These are phyloP conservation scores for Suhomyces taliae DNA, from an alignment of 1,139 yeast species.

Conservation along the genomic window DNA sequence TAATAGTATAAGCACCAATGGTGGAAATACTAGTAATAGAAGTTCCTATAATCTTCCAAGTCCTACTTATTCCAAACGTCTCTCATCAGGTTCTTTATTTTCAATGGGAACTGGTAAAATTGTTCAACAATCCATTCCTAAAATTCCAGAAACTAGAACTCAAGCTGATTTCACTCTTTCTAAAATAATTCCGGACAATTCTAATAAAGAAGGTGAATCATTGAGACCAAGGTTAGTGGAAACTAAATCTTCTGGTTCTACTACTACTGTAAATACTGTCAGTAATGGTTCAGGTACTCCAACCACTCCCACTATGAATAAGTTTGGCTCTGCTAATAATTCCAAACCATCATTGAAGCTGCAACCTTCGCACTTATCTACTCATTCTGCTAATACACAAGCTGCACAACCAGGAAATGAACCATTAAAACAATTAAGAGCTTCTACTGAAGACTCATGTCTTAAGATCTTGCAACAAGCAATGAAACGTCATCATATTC, in stretches of 20 bases:
- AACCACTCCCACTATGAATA: slow-evolving; percentile 10
- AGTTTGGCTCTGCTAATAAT: slow-evolving; percentile 2
- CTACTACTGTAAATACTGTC: slow-evolving; percentile 15
- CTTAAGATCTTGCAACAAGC: slow-evolving; percentile 87
- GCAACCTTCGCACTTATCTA: slow-evolving; percentile 17
- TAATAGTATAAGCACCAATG: slow-evolving; percentile 16
- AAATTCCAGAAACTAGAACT: slow-evolving; percentile 15
- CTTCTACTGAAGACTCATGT: slow-evolving; percentile 91
- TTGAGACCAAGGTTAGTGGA: slow-evolving; percentile 35
- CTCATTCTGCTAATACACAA: slow-evolving; percentile 10
- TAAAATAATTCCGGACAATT: slow-evolving; percentile 10
- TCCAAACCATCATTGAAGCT: slow-evolving; percentile 17
- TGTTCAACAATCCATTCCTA: slow-evolving; percentile 30
- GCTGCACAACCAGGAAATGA: slow-evolving; percentile 36
- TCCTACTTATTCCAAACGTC: slow-evolving; percentile 42
- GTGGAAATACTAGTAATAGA: slow-evolving; percentile 7
- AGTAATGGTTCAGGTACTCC: slow-evolving; percentile 10
- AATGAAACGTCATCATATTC: slow-evolving; percentile 79
- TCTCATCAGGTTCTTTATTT: slow-evolving; percentile 40
- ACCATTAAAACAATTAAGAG: slow-evolving; percentile 82
- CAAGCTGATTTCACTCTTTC: slow-evolving; percentile 16
- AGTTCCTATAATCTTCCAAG: slow-evolving; percentile 29
- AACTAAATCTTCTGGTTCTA: slow-evolving; percentile 27
- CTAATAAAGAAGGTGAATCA: slow-evolving; percentile 6
- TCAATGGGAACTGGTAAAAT: slow-evolving; percentile 48